A percentile compares a stretch with the other conserved stretches of the same genome.
Conservation (phyloP, 2,329 filamentous ascomycete genomes). For the Fusarium udum region DNA sequence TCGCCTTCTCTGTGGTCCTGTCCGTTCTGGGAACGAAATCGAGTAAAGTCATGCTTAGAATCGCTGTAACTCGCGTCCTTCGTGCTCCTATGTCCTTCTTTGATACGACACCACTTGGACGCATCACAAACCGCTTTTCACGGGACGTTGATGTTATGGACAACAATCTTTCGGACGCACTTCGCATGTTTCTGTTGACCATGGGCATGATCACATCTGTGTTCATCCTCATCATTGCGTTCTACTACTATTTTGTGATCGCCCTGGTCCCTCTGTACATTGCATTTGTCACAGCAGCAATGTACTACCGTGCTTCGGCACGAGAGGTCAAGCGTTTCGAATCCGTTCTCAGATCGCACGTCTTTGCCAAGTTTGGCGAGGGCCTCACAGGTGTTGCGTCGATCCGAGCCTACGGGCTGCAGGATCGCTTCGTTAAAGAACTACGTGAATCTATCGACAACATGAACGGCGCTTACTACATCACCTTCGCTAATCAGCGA, state of each 20-base stretch:
- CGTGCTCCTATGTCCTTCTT: conserved; percentile 88
- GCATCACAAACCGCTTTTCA: conserved; percentile 96
- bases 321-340: conserved; percentile 96
- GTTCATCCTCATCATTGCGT: conserved; percentile 92
- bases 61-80: conserved; percentile 81
- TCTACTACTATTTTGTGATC: conserved; percentile 85
- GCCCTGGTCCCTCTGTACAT: conserved; percentile 72
- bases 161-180: conserved; percentile 86
- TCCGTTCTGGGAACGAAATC: conserved; percentile 83
- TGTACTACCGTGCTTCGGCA: conserved; percentile 90
- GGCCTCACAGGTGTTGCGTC: conserved; percentile 84
- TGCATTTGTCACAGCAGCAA: conserved; percentile 82
- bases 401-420: conserved; percentile 88
- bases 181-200: conserved; percentile 92
- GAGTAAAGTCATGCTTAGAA: conserved; percentile 82
- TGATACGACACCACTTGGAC: conserved; percentile 93
- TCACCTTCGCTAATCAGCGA: conserved; percentile 94
- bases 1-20: conserved; percentile 80
- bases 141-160: conserved; percentile 98
- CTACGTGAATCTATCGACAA: conserved; percentile 81
- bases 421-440: conserved; percentile 75
- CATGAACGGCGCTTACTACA: conserved; percentile 94
- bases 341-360: conserved; percentile 82
- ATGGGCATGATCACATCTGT: conserved; percentile 83
- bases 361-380: conserved; percentile 93